Conservation (phyloP, 306 rosid species). For the Rosa multiflora region DNA sequence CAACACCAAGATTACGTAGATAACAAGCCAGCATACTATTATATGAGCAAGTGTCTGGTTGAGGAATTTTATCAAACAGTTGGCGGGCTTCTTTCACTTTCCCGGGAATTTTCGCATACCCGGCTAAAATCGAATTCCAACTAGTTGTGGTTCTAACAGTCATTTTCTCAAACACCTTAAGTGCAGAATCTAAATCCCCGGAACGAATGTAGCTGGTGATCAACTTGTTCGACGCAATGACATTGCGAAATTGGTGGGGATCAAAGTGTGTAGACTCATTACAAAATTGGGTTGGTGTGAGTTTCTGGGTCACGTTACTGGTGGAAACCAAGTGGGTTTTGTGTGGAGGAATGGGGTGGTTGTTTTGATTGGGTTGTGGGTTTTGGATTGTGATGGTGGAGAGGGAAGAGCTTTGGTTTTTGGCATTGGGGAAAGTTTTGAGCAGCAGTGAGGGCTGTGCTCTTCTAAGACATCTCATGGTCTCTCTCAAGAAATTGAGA, state of each 20-base stretch:
- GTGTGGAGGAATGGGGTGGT: conserved; percentile 17
- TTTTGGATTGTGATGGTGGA: conserved; percentile 20
- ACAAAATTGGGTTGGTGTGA: neutral
- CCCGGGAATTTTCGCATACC: conserved; percentile 47
- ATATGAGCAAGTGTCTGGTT: conserved; percentile 69
- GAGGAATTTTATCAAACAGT: conserved; percentile 71
- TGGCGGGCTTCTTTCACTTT: conserved; percentile 46
- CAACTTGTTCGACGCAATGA: conserved; percentile 52
- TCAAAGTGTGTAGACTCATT: conserved; percentile 11
- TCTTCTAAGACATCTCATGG: conserved; percentile 29
- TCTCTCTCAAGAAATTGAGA: neutral
- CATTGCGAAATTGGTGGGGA: conserved; percentile 21
- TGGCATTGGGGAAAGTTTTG: conserved; percentile 17
- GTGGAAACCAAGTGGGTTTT: conserved; percentile 27
- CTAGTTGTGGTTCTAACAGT: conserved; percentile 52
- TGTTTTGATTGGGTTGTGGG: conserved; percentile 21
- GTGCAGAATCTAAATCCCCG: conserved; percentile 64
- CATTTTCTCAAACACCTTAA: conserved; percentile 55
- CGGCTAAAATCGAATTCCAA: conserved; percentile 75
- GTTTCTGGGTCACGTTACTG: too few relatives aligned
- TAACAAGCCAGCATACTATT: conserved; percentile 71
- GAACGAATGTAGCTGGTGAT: conserved; percentile 49
- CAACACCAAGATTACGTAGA: conserved; percentile 41
- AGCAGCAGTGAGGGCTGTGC: neutral
- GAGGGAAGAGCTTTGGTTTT: conserved; percentile 16